Evolutionary conservation across 2,329 filamentous ascomycete species (phyloP).

Genomic region (Ophiostoma quercus): DNA sequence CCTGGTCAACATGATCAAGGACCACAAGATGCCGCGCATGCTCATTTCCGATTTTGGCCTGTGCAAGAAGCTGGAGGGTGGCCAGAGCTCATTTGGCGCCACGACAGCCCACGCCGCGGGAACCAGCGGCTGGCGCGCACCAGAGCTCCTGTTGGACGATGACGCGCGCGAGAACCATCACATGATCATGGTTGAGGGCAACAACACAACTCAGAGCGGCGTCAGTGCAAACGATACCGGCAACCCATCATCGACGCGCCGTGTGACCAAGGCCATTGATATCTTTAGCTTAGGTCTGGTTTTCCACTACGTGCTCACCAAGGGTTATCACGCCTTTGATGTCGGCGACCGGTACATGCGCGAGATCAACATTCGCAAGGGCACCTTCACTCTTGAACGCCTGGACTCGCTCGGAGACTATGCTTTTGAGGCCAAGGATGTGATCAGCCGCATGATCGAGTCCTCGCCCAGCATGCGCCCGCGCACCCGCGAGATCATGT

Average conservation of each 20-base stretch:
- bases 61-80: constrained; percentile 93
- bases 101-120: constrained; percentile 91
- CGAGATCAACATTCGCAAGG: constrained; percentile 95
- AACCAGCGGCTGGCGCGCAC: constrained; percentile 93
- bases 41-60: constrained; percentile 97
- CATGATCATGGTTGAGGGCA: constrained; percentile 37
- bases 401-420: constrained; percentile 76
- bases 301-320: constrained; percentile 98
- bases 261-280: constrained; percentile 91
- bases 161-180: constrained; percentile 47
- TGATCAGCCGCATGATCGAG: constrained; percentile 74
- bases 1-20: constrained; percentile 65
- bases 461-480: constrained; percentile 56
- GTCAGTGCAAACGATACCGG: constrained; percentile 39
- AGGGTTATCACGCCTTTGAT: constrained; percentile 87
- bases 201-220: constrained; percentile 50
- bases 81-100: constrained; percentile 89
- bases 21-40: constrained; percentile 68
- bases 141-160: constrained; percentile 81
- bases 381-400: constrained; percentile 65
- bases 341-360: constrained; percentile 92
- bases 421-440: constrained; percentile 77
- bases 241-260: constrained; percentile 59
- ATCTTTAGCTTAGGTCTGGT: constrained; percentile 96
- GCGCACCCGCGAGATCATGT: constrained; percentile 71